Evolutionary conservation across 345 rosid genomes (phyloP).

Genomic region (Moricandia arvensis): DNA sequence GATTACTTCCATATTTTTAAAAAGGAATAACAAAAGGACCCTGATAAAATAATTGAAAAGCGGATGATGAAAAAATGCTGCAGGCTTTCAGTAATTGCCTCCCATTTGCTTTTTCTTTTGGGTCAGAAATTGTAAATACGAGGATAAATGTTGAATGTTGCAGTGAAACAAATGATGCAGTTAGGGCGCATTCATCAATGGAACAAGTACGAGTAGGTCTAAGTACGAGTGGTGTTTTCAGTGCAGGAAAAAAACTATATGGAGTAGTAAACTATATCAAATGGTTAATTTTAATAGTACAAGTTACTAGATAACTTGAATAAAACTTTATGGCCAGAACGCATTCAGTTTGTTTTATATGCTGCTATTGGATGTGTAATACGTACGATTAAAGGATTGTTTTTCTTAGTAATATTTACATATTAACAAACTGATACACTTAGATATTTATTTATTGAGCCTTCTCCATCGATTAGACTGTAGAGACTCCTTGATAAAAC

Average conservation of each 20-base stretch:
- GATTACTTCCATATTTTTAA: background rate
- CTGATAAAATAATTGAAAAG: background rate
- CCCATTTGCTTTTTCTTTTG: conserved; percentile 1
- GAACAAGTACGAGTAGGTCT: background rate
- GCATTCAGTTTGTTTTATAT: too few relatives aligned
- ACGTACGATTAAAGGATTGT: background rate
- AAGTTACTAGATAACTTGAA: too few relatives aligned
- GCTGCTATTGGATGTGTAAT: too few relatives aligned
- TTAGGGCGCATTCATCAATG: background rate
- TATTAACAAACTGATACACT: background rate
- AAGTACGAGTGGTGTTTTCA: background rate
- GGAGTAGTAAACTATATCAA: too few relatives aligned
- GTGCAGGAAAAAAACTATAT: background rate
- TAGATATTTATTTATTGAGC: too few relatives aligned
- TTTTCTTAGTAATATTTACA: background rate
- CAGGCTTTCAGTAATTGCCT: conserved; percentile 33
- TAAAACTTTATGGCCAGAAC: background rate
- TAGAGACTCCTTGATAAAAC: too few relatives aligned
- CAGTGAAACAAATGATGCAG: background rate
- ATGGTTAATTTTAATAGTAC: too few relatives aligned
- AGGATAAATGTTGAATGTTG: background rate
- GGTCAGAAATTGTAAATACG: background rate
- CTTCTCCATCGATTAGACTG: too few relatives aligned
- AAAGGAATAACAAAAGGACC: background rate
- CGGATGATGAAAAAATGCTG: conserved; percentile 23